These are phyloP conservation scores for Boletellus deceptivus DNA, from an alignment of 1,284 basidiomycete genomes.

Conservation along the genomic window DNA sequence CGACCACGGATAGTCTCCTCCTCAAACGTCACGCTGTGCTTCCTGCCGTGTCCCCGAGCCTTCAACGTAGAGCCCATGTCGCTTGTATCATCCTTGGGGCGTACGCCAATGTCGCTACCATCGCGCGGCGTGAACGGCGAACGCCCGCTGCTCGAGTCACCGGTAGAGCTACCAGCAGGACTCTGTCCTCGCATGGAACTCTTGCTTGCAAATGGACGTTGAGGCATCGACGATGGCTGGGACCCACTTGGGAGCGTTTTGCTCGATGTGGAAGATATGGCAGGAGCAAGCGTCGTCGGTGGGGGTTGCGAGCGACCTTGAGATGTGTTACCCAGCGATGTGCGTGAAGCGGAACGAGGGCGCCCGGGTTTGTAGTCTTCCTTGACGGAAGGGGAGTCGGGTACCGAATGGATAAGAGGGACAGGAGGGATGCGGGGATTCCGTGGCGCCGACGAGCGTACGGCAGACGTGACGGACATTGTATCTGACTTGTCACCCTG, in stretches of 20 bases:
- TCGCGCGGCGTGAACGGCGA: constrained; percentile 71
- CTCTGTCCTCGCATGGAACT: constrained; percentile 48
- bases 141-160: constrained; percentile 71
- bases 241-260: constrained; percentile 8
- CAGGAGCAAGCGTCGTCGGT: neutral
- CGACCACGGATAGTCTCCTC: constrained; percentile 29
- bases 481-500: constrained; percentile 29
- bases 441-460: constrained; percentile 23
- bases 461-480: constrained; percentile 22
- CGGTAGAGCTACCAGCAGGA: constrained; percentile 71
- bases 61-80: constrained; percentile 36
- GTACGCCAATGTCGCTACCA: constrained; percentile 62
- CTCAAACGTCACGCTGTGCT: constrained; percentile 62
- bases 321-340: constrained; percentile 8
- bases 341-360: constrained; percentile 16
- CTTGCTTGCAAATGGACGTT: constrained; percentile 47
- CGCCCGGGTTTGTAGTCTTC: constrained; percentile 18
- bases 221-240: constrained; percentile 23
- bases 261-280: constrained; percentile 2
- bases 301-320: constrained; percentile 13
- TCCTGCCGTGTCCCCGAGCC: constrained; percentile 42
- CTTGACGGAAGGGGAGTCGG: constrained; percentile 34
- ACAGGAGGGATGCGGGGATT: constrained; percentile 28
- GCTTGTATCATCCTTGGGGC: constrained; percentile 29
- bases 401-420: constrained; percentile 34